Evolutionary conservation across 352 stramenopile genomes (phyloP).

Genomic region (Pythium plurisporium): DNA sequence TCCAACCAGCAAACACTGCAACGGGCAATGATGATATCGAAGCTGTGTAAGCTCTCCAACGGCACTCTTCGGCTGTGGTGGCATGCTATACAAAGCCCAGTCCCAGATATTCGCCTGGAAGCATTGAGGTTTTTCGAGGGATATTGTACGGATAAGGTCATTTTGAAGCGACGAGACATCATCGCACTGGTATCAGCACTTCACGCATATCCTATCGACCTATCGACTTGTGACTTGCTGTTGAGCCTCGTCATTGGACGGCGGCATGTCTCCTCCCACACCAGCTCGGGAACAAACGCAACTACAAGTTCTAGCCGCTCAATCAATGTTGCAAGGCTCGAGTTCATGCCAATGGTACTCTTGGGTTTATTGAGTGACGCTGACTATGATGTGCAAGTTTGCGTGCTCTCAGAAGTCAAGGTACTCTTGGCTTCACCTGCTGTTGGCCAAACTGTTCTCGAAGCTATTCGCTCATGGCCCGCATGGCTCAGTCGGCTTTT

Average conservation of each 20-base stretch:
- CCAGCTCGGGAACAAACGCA: not conserved
- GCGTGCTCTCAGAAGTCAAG: conserved; percentile 53
- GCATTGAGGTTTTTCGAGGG: conserved; percentile 63
- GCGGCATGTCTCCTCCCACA: conserved; percentile 20
- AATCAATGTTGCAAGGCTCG: conserved; percentile 46
- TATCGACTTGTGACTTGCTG: conserved; percentile 40
- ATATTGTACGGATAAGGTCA: conserved; percentile 62
- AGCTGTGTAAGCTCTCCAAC: conserved; percentile 53
- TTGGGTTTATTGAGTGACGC: conserved; percentile 42
- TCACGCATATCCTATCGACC: conserved; percentile 48
- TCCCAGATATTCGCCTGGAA: conserved; percentile 49
- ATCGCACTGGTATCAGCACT: conserved; percentile 56
- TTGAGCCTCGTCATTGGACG: conserved; percentile 63
- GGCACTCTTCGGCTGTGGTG: conserved; percentile 62
- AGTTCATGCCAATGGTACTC: conserved; percentile 54
- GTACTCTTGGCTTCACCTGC: conserved; percentile 36
- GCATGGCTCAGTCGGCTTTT: conserved; percentile 54
- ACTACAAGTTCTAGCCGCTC: conserved; percentile 16
- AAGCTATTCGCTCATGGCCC: conserved; percentile 72
- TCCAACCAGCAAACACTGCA: not conserved
- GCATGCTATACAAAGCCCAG: conserved; percentile 45
- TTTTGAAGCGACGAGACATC: conserved; percentile 53
- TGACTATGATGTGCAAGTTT: conserved; percentile 47
- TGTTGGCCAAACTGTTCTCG: conserved; percentile 48
- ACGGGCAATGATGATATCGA: conserved; percentile 28